Evolutionary conservation across 1,284 basidiomycete genomes (phyloP), one percentile per base, ranked within the genome.

Genomic region (Moniliella sp.): DNA sequence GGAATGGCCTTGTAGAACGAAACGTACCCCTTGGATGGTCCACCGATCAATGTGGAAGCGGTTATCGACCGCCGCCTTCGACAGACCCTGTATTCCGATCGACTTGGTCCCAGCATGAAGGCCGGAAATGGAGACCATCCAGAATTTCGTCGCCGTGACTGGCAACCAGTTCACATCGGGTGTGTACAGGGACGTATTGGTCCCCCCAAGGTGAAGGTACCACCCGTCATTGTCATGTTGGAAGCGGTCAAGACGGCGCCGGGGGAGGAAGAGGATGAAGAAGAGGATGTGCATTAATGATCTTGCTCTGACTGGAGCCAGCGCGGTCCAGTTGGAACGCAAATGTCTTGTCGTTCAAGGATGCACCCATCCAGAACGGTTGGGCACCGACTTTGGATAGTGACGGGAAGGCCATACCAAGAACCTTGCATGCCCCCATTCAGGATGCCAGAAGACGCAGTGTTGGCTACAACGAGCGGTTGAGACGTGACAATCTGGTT

Each of bases 41-140:
- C 51, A 8, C 50, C 54, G 15, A 57, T 45, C n/a, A 55, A 33
- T 10, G 50, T 47, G 11, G 54, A 55, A 27, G 52, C 54, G 7
- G 54, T n/a, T 48, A 34, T 57, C 54, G 27, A 57, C 49, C n/a
- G 50, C 45, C 3, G 52, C 43, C 0, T 39, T 45, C 8, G 27
- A 36, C 4, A 39, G 14, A 1, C 28, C 12, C 11, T 34, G 13
- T 1, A 57, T 34, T 21, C 32, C 28, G 13, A 45, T 35, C 13
- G 29, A 15, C 9, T 34, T 16, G 2, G 34, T 37, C 0, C 15
- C n/a, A 1, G 48, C 35, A 5, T 40, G 34, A 21, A 43, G 19
- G 4, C 42, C 54, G 3, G 33, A 42, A 9, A 57, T 31, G 3
- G 37, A 34, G 10, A 57, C 30, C 35, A 45, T 37, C 54, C 54